Base-by-base conservation (phyloP, 2,329 filamentous ascomycete genomes). In the Penicillium olsonii region DNA sequence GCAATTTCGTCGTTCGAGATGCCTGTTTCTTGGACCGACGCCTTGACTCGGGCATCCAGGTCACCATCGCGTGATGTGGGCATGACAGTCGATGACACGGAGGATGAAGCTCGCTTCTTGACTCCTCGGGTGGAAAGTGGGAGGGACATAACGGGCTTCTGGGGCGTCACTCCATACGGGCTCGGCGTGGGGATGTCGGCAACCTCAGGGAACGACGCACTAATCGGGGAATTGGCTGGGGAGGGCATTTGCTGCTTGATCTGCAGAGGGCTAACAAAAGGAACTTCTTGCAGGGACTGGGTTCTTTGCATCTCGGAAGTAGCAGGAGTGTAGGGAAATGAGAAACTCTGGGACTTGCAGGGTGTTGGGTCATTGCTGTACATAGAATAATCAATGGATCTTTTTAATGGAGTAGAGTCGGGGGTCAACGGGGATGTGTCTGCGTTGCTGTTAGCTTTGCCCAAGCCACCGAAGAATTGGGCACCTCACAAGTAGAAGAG, bases 1-100 rank as follows among this genome's bases (percentile, higher is more conserved):
- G 85, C 81, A 59, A 92, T 92, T 59, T 97, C 90, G 60, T 96
- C 92, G 37, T 87, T 76, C 1, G 88, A 92, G 48, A 97, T 87
- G 20, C 92, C 92, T 1, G 92, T 96, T 57, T 91, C 85, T 47
- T 83, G 81, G 48, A 84, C 80, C 29, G 78, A 83, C n/a, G 82
- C 82, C 50, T 84, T 80, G 20, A 84, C 74, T 52, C 81, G 78
- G 27, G 81, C 67, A 53, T 79, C 77, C 18, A 81, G 72, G 39
- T 80, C 76, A 29, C 73, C 68, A 37, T 78, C 79, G 34, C 75
- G 70, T 29, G 77, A 73, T 5, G 74, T 72, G 41, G 69, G 56
- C 42, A 72, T 69, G n/a, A 53, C 55, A 15, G 67, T 22, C 19
- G 54, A 68, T 1, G 67, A 60, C 5, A 58, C 46, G 24, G 56